Conservation (phyloP, 257 asterid species). For the Primulina tabacum region DNA sequence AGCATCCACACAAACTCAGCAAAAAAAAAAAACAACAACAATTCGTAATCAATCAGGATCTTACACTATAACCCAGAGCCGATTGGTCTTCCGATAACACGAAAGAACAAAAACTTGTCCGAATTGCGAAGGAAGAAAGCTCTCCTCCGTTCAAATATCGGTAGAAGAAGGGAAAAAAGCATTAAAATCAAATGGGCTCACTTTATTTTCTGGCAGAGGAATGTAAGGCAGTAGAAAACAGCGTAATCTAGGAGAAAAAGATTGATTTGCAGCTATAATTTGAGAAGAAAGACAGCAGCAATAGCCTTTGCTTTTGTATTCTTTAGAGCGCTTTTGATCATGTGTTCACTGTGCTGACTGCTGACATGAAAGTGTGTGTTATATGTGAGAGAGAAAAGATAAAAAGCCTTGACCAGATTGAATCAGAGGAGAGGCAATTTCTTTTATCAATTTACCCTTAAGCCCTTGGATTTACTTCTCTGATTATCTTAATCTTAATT, state of each 20-base stretch:
- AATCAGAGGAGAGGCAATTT: too few species aligned
- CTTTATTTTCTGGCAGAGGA: background rate
- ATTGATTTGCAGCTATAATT: background rate
- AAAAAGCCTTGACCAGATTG: too few species aligned
- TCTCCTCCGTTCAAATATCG: background rate
- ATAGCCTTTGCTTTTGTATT: background rate
- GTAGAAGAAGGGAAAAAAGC: background rate
- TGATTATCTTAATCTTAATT: too few species aligned
- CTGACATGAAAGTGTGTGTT: background rate
- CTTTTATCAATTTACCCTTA: too few species aligned
- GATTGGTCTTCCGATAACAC: background rate
- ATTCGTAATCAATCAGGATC: background rate
- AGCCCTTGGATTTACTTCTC: too few species aligned
- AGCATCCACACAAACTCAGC: background rate
- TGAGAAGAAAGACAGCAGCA: background rate
- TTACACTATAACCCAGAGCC: background rate
- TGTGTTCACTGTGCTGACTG: background rate
- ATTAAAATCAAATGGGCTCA: background rate
- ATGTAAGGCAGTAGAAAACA: background rate
- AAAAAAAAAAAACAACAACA: too few species aligned
- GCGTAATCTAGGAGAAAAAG: background rate
- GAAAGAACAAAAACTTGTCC: background rate
- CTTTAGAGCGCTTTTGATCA: background rate
- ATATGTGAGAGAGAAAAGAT: too few species aligned
- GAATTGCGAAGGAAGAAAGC: background rate